A percentile compares a stretch with the other conserved stretches of the same genome.
These are phyloP conservation scores for Russula dissimulans DNA, from an alignment of 768 basidiomycete species.

Conservation along the genomic window DNA sequence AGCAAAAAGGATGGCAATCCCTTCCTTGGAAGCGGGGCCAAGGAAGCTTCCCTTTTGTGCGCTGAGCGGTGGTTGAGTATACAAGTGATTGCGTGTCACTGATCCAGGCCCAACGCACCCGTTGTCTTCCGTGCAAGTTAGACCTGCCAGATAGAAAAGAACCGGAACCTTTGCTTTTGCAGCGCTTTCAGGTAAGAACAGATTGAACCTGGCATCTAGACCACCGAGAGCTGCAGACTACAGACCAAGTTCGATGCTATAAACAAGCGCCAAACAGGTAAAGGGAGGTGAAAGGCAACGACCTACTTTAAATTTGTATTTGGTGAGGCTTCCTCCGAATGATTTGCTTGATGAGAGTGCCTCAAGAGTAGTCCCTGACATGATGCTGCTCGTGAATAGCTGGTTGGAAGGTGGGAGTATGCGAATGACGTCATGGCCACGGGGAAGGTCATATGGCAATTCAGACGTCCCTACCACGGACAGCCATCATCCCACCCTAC, in stretches of 20 bases:
- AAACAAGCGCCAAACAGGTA: not conserved
- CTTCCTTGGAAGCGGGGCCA: conserved; percentile 72
- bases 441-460: too few relatives aligned
- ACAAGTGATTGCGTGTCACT: not conserved
- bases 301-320: conserved; percentile 78
- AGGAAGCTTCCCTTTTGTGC: conserved; percentile 93
- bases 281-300: conserved; percentile 8
- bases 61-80: conserved; percentile 29
- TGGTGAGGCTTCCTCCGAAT: conserved; percentile 71
- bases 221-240: conserved; percentile 68
- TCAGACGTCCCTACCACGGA: too few relatives aligned
- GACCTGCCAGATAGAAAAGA: conserved; percentile 79
- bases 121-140: conserved; percentile 90
- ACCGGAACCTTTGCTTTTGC: conserved; percentile 46
- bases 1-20: conserved; percentile 87
- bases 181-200: conserved; percentile 71
- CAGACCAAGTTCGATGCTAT: too few relatives aligned
- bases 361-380: conserved; percentile 38
- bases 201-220: conserved; percentile 69
- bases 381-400: not conserved
- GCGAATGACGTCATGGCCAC: conserved; percentile 4
- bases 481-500: not conserved
- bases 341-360: conserved; percentile 68
- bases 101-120: conserved; percentile 41
- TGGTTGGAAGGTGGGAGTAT: not conserved